Conservation (phyloP, 169 alveolate genomes). For the Cryptosporidium viatorum region DNA sequence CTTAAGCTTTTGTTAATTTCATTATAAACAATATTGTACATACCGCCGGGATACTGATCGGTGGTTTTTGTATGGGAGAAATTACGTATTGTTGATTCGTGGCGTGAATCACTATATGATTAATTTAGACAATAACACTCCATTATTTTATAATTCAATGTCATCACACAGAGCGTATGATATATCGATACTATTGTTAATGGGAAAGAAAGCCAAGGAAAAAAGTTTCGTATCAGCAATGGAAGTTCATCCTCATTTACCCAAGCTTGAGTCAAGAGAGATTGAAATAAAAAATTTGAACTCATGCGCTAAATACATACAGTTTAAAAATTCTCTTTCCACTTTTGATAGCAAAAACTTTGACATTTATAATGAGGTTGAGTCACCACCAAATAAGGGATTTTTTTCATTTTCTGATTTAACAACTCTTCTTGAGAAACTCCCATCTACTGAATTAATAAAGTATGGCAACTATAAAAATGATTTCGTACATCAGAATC, state of each 20-base stretch:
- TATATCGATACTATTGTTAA: constrained; percentile 4
- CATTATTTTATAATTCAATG: not conserved
- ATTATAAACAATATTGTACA: not conserved
- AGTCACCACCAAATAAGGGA: constrained; percentile 3
- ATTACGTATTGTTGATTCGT: not conserved
- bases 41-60: constrained; percentile 33
- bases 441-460: constrained; percentile 1
- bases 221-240: constrained; percentile 1
- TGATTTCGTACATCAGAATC: not conserved
- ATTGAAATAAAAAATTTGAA: not conserved
- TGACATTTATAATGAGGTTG: constrained; percentile 17
- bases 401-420: constrained; percentile 46
- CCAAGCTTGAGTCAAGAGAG: constrained; percentile 38
- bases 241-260: constrained; percentile 45
- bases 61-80: not conserved
- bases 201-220: not conserved
- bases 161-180: constrained; percentile 17
- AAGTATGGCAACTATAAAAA: not conserved
- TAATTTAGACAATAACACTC: not conserved
- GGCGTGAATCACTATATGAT: not conserved
- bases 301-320: not conserved
- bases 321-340: not conserved
- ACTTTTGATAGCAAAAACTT: not conserved
- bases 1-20: not conserved
- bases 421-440: constrained; percentile 48